Percentiles rank a stretch among this genome's conserved stretches.
phyloP scores from a whole-genome alignment of 2,329 filamentous ascomycete genomes.

The Colletotrichum incanum region DNA sequence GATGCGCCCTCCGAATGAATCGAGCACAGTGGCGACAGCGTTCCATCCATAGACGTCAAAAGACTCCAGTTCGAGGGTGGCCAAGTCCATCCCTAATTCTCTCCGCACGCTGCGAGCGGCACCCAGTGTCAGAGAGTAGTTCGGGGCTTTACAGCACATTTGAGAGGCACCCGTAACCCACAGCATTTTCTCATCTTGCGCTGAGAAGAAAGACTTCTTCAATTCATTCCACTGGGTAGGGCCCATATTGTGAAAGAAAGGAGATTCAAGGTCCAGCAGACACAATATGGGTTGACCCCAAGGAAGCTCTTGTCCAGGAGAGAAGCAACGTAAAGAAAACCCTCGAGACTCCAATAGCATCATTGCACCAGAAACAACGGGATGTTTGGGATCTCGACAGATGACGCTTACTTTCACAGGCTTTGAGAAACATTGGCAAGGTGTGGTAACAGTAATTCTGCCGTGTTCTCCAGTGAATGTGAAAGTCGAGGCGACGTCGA shows the following conservation, averaged over 20 bases:
- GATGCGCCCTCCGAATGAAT: constrained; percentile 4
- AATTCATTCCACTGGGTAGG: background rate
- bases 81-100: constrained; percentile 49
- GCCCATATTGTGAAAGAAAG: constrained; percentile 26
- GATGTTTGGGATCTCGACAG: constrained; percentile 14
- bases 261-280: constrained; percentile 28
- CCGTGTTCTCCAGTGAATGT: constrained; percentile 22
- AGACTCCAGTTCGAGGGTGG: constrained; percentile 51
- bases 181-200: constrained; percentile 45
- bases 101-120: constrained; percentile 49
- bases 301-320: constrained; percentile 13
- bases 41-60: constrained; percentile 27
- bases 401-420: constrained; percentile 12
- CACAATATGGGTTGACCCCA: constrained; percentile 29
- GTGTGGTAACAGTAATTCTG: constrained; percentile 5
- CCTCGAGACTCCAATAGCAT: background rate
- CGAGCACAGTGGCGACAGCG: background rate
- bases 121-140: constrained; percentile 50
- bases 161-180: constrained; percentile 53
- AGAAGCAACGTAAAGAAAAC: background rate
- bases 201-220: constrained; percentile 23
- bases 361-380: background rate
- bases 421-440: constrained; percentile 2
- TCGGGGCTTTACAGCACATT: constrained; percentile 47
- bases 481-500: constrained; percentile 4